Evolutionary conservation across 129 eudicot genomes (phyloP), one percentile per base, ranked within the genome.

Genomic region (Flaveria ramosissima): DNA sequence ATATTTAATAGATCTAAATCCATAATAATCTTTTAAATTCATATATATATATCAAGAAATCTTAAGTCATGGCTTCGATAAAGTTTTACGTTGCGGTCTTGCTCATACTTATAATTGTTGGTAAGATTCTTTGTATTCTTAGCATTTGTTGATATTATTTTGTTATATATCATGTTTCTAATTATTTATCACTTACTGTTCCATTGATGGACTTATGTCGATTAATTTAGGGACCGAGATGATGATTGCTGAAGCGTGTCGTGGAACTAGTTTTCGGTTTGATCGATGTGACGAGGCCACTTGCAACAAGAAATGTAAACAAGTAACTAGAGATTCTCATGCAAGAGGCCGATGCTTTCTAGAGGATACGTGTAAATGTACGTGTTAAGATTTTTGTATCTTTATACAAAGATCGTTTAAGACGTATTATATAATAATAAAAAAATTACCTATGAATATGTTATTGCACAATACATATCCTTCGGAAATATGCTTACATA

Each of bases 281-380:
- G 62, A 55, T 17, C 12, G 62, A 55, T 55, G 62, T 55, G 27
- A 19, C 9, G 62, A 55, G 23, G 26, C 9, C 23, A 0, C 8
- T 19, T 55, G 62, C 62, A 8, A 55, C 62, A 19, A 2, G 3
- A 55, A 55, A 55, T 19, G 27, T 8, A 55, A 8, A 19, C 13
- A 6, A 2, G 4, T 55, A 19, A 55, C 62, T 17, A 55, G 9
- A 55, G 62, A 55, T 61, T 10, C 9, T 61, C 67, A 24, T 39
- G n/a, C 67, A 3, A 13, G 4, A 61, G 67, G 41, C 27, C 42
- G 67, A 61, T 61, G 67, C 41, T 1, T 61, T 8, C 2, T 26
- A 27, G 41, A 61, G 8, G 67, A 61, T 26, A 61, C 65, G 1
- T 59, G 65, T 59, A 59, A 59, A 59, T 59, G 65, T 59, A 59